A percentile compares a stretch with the other conserved stretches of the same genome.
These are phyloP conservation scores for Annulohypoxylon truncatum DNA, from an alignment of 2,329 filamentous ascomycete species.

Conservation along the genomic window DNA sequence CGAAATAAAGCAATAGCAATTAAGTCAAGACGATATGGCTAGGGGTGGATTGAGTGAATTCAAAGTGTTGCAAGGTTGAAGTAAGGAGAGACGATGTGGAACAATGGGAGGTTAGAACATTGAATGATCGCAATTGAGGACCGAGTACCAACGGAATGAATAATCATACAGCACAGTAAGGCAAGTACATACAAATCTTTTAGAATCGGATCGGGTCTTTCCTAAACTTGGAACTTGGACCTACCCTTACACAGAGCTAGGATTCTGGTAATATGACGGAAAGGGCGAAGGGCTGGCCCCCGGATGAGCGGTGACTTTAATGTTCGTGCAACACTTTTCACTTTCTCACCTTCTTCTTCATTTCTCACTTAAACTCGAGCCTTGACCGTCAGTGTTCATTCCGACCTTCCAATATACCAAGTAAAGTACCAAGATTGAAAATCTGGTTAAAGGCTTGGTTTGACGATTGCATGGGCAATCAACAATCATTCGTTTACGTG, in stretches of 20 bases:
- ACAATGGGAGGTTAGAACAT: not conserved
- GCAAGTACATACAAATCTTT: conserved; percentile 6
- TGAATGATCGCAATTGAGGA: conserved; percentile 15
- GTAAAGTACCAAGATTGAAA: conserved; percentile 13
- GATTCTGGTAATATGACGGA: conserved; percentile 13
- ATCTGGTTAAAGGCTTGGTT: conserved; percentile 13
- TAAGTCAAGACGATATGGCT: conserved; percentile 16
- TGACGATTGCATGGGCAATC: conserved; percentile 31
- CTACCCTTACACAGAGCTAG: not conserved
- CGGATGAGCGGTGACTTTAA: conserved; percentile 14
- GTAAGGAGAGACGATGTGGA: conserved; percentile 1
- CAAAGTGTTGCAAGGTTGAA: not conserved
- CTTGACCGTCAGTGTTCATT: not conserved
- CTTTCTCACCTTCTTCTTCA: conserved; percentile 8
- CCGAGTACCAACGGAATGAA: not conserved
- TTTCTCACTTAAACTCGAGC: not conserved
- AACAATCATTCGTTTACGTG: conserved; percentile 36
- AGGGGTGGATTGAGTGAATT: conserved; percentile 20
- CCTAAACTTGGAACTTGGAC: conserved; percentile 25
- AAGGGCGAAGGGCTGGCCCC: conserved; percentile 23
- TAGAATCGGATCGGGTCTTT: conserved; percentile 32
- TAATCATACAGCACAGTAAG: conserved; percentile 22
- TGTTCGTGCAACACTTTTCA: conserved; percentile 9
- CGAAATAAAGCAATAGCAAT: conserved; percentile 24
- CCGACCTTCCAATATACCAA: not conserved